Percentiles rank a stretch among this genome's conserved stretches.
These are phyloP conservation scores for Coemansia sp. DNA, from an alignment of 192 early-diverging fungal species.

Conservation along the genomic window DNA sequence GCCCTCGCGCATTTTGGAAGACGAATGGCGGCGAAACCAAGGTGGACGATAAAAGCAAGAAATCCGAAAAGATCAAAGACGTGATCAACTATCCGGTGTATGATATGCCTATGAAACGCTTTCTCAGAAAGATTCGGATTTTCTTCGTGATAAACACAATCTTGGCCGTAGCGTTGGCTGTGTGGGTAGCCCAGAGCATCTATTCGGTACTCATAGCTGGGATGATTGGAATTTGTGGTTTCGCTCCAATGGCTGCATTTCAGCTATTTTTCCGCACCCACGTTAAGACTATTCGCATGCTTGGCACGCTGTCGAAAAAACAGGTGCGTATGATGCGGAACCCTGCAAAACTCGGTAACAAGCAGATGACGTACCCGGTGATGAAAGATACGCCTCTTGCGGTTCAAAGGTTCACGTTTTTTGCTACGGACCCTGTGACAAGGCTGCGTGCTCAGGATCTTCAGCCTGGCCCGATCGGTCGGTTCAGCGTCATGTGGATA, in stretches of 20 bases:
- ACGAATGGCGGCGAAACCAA: no score
- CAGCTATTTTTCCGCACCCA: constrained; percentile 41
- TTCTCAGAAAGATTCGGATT: constrained; percentile 28
- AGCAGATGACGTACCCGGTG: constrained; percentile 45
- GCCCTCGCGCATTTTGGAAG: no score
- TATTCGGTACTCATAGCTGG: constrained; percentile 34
- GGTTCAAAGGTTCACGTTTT: constrained; percentile 30
- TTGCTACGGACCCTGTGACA: constrained; percentile 21
- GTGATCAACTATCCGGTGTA: constrained; percentile 41
- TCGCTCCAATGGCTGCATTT: constrained; percentile 30
- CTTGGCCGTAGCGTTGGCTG: constrained; percentile 22
- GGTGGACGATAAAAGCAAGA: no score
- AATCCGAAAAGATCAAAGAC: background rate
- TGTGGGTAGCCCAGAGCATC: constrained; percentile 32
- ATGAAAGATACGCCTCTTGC: constrained; percentile 31
- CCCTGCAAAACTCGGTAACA: constrained; percentile 12
- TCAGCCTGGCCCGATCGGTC: constrained; percentile 26
- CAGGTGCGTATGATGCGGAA: constrained; percentile 7
- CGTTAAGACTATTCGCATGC: constrained; percentile 37
- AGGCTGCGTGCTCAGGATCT: constrained; percentile 37
- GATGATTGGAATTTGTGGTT: constrained; percentile 26
- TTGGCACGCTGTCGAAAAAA: constrained; percentile 27
- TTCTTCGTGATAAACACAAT: constrained; percentile 40
- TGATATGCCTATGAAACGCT: constrained; percentile 43
- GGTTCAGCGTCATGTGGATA: constrained; percentile 37